Evolutionary conservation across 2,329 filamentous ascomycete species (phyloP).

Genomic region (Epichloe gansuensis): DNA sequence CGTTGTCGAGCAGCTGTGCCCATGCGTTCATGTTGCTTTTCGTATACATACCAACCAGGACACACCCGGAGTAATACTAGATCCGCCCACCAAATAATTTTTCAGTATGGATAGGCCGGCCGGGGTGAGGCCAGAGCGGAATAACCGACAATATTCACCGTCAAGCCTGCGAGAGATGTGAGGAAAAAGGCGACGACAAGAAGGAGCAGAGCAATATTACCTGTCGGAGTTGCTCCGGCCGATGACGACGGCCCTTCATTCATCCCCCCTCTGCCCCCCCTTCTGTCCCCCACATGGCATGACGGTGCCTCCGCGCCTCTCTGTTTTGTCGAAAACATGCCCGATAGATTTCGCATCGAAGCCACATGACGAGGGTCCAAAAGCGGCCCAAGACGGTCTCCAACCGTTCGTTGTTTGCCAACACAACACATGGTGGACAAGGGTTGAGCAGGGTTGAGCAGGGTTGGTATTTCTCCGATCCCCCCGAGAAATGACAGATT

Average conservation of each 20-base stretch:
- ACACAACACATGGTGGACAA: neutral
- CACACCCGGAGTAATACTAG: too few relatives aligned
- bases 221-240: slow-evolving; percentile 1
- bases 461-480: neutral
- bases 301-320: neutral
- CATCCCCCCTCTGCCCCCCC: neutral
- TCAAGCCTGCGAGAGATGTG: neutral
- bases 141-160: too few relatives aligned
- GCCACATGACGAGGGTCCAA: neutral
- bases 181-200: neutral
- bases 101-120: too few relatives aligned
- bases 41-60: too few relatives aligned
- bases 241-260: neutral
- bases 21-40: too few relatives aligned
- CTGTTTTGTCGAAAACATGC: neutral
- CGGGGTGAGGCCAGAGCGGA: too few relatives aligned
- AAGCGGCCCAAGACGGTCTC: neutral
- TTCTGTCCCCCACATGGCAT: neutral
- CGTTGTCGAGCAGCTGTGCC: too few relatives aligned
- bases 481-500: neutral
- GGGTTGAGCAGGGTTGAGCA: neutral
- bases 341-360: slow-evolving; percentile 4
- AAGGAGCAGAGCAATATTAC: neutral
- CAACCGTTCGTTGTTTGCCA: neutral
- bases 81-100: too few relatives aligned